Conservation (phyloP, 805 yeast species). For the Metschnikowia proteae region DNA sequence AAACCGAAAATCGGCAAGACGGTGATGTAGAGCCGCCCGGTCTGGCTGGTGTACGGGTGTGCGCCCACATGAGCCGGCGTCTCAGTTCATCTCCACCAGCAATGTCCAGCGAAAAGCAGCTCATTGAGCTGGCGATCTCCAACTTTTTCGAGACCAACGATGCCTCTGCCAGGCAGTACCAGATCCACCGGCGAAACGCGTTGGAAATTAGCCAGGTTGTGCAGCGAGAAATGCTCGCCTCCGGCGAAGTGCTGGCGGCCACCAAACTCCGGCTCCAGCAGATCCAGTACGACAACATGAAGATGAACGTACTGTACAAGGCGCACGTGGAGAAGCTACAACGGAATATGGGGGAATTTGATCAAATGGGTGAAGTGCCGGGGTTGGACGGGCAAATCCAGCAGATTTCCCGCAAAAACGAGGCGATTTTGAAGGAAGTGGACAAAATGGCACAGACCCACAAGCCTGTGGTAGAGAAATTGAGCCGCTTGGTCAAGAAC, state of each 20-base stretch:
- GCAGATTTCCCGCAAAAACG: conserved; percentile 17
- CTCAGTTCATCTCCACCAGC: not conserved
- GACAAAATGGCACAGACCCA: conserved; percentile 27
- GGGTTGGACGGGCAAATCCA: conserved; percentile 22
- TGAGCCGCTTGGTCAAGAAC: conserved; percentile 23
- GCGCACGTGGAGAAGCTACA: conserved; percentile 23
- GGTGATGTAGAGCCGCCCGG: too few relatives aligned
- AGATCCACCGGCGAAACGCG: conserved; percentile 31
- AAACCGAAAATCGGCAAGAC: too few relatives aligned
- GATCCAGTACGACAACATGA: conserved; percentile 29
- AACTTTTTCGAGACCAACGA: conserved; percentile 32
- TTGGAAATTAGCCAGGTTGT: conserved; percentile 10
- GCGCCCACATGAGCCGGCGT: not conserved
- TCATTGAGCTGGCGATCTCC: conserved; percentile 30
- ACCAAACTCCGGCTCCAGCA: conserved; percentile 18
- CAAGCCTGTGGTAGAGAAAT: conserved; percentile 35
- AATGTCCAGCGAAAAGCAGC: conserved; percentile 29
- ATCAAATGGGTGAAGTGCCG: conserved; percentile 13
- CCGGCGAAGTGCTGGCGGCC: conserved; percentile 11
- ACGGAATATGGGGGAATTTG: conserved; percentile 17
- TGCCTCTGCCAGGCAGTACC: conserved; percentile 29
- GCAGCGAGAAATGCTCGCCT: conserved; percentile 9
- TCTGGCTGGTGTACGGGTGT: not conserved
- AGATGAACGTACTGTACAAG: conserved; percentile 23
- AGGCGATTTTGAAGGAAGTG: conserved; percentile 19